phyloP scores from a whole-genome alignment of 2,329 filamentous ascomycete genomes.

The Aspergillus nomiae region DNA sequence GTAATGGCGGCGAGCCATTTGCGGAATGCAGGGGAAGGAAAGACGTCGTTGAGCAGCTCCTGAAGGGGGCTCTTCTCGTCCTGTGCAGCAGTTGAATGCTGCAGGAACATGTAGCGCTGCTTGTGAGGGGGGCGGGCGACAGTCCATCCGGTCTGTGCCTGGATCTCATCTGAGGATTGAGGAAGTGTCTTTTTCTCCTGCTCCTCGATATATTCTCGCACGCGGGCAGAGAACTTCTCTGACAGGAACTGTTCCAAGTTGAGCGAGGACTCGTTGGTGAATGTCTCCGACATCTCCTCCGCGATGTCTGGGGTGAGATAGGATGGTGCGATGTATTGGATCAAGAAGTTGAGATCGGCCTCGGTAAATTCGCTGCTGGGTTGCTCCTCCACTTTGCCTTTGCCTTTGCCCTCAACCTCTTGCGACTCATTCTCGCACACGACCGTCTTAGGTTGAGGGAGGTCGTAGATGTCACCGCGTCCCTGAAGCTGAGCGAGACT shows the following conservation, averaged over 20 bases:
- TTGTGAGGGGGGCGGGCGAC: constrained; percentile 91
- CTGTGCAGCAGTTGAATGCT: constrained; percentile 45
- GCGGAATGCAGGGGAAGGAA: constrained; percentile 83
- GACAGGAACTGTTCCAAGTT: constrained; percentile 78
- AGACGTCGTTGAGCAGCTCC: constrained; percentile 76
- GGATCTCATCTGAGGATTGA: constrained; percentile 55
- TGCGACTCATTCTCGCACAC: constrained; percentile 44
- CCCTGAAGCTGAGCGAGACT: constrained; percentile 91
- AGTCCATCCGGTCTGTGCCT: constrained; percentile 64
- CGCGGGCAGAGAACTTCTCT: constrained; percentile 70
- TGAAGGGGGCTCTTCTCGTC: constrained; percentile 57
- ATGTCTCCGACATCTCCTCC: constrained; percentile 76
- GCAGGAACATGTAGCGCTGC: constrained; percentile 85
- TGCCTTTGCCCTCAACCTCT: constrained; percentile 38
- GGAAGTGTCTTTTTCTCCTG: constrained; percentile 58
- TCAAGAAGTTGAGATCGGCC: constrained; percentile 81
- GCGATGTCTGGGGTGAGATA: constrained; percentile 92
- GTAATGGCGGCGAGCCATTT: constrained; percentile 89
- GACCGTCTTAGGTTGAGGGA: constrained; percentile 66
- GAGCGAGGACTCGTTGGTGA: constrained; percentile 80
- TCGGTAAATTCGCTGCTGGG: constrained; percentile 67
- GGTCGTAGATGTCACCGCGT: constrained; percentile 86
- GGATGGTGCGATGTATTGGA: constrained; percentile 85
- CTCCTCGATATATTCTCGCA: constrained; percentile 71
- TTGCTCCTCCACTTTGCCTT: constrained; percentile 48